Conservation (phyloP, 116 monocot genomes). For the Iris pallida region DNA sequence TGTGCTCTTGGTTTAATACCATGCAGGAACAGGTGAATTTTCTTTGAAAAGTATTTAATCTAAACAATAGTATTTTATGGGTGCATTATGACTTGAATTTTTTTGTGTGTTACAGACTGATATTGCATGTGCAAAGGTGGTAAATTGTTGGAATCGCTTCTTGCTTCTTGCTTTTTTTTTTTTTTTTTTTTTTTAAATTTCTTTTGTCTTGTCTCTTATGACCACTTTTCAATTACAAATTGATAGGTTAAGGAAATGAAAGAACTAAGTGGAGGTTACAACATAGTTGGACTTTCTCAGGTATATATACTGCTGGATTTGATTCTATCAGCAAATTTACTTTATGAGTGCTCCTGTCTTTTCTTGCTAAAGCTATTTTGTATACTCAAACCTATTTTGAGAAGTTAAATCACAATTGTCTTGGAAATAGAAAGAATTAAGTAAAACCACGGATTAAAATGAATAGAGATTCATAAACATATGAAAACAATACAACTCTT, state of each 20-base stretch:
- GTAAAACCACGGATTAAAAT: too few relatives aligned
- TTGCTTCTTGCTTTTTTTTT: too few relatives aligned
- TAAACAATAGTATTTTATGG: background rate
- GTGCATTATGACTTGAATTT: background rate
- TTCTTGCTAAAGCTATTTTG: background rate
- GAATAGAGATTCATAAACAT: too few relatives aligned
- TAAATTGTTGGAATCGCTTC: background rate
- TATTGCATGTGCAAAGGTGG: slow-evolving; percentile 82
- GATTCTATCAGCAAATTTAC: background rate
- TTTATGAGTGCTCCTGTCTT: background rate
- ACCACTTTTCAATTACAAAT: slow-evolving; percentile 1
- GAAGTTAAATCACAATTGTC: too few relatives aligned
- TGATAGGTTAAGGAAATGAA: slow-evolving; percentile 87
- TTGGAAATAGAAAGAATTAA: too few relatives aligned
- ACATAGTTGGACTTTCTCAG: slow-evolving; percentile 98
- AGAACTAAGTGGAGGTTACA: slow-evolving; percentile 71
- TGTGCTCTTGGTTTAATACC: slow-evolving; percentile 89
- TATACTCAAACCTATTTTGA: too few relatives aligned
- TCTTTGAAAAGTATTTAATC: background rate
- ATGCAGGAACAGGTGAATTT: slow-evolving; percentile 72
- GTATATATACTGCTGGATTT: slow-evolving; percentile 23
- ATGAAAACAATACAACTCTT: too few relatives aligned
- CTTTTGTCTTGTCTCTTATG: background rate
- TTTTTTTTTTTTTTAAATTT: too few relatives aligned
- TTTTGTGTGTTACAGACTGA: slow-evolving; percentile 48